Evolutionary conservation across 2,329 filamentous ascomycete genomes (phyloP).

Genomic region (Calcarisporium arbuscula): DNA sequence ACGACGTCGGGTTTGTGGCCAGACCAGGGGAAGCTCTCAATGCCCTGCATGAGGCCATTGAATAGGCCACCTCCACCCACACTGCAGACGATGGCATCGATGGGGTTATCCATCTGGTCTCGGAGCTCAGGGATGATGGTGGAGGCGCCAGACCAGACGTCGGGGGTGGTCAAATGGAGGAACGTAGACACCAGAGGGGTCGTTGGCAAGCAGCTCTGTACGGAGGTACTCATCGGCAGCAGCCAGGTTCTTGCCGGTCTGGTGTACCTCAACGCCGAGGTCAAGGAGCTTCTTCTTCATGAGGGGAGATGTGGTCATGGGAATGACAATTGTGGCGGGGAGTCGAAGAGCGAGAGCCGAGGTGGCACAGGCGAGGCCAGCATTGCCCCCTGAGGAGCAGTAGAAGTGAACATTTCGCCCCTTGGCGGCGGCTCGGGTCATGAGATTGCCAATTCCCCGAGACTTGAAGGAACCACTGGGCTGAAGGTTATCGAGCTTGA

Average conservation of each 20-base stretch:
- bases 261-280: conserved; percentile 63
- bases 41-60: conserved; percentile 66
- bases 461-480: conserved; percentile 85
- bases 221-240: conserved; percentile 64
- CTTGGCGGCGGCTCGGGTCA: conserved; percentile 34
- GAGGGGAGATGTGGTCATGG: conserved; percentile 54
- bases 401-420: conserved; percentile 59
- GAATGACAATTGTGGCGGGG: conserved; percentile 70
- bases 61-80: conserved; percentile 78
- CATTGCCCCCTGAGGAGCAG: conserved; percentile 75
- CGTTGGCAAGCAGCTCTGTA: conserved; percentile 47
- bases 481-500: conserved; percentile 82
- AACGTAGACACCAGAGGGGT: conserved; percentile 53
- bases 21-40: conserved; percentile 41
- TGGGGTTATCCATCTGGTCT: conserved; percentile 34
- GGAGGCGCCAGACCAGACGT: conserved; percentile 61
- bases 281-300: conserved; percentile 67
- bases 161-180: conserved; percentile 63
- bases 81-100: conserved; percentile 68
- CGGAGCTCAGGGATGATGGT: conserved; percentile 49
- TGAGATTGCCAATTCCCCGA: conserved; percentile 66
- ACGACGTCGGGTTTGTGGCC: conserved; percentile 46
- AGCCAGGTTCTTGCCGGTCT: conserved; percentile 60
- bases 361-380: conserved; percentile 73
- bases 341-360: conserved; percentile 59